Evolutionary conservation across 768 basidiomycete species (phyloP).

Genomic region (Mycena vulgaris): DNA sequence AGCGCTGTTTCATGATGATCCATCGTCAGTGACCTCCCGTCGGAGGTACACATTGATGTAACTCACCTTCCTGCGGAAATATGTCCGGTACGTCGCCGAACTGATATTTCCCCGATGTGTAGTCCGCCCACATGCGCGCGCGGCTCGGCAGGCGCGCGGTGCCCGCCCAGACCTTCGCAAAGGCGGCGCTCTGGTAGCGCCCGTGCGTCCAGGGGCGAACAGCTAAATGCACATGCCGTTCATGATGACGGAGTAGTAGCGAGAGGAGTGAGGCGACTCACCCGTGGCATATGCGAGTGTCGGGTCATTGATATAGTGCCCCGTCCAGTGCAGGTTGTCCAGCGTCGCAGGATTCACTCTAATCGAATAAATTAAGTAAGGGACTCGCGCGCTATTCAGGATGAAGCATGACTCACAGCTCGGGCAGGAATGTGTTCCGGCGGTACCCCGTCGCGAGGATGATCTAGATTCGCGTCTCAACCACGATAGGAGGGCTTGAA

Average conservation of each 20-base stretch:
- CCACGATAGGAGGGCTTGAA: too few relatives aligned
- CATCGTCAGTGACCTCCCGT: not conserved
- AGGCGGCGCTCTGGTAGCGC: conserved; percentile 33
- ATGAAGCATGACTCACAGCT: not conserved
- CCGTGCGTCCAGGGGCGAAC: conserved; percentile 36
- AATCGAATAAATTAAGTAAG: not conserved
- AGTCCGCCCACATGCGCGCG: conserved; percentile 23
- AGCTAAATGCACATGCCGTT: too few relatives aligned
- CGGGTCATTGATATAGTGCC: conserved; percentile 51
- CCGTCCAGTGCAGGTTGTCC: conserved; percentile 41
- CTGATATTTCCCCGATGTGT: conserved; percentile 3
- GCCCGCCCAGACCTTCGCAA: conserved; percentile 42
- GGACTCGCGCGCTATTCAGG: too few relatives aligned
- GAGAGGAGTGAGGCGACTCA: too few relatives aligned
- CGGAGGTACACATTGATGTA: not conserved
- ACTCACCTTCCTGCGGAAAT: conserved; percentile 9
- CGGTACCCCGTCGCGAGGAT: conserved; percentile 52
- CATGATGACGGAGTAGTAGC: not conserved
- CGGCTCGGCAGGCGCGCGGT: conserved; percentile 26
- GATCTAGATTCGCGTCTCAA: not conserved
- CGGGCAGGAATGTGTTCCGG: conserved; percentile 46
- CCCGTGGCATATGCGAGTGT: conserved; percentile 45
- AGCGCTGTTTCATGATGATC: not conserved
- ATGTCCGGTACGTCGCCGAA: conserved; percentile 12
- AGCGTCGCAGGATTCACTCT: conserved; percentile 15